phyloP scores from a whole-genome alignment of 2,329 filamentous ascomycete species.

The Gyromitra esculenta region DNA sequence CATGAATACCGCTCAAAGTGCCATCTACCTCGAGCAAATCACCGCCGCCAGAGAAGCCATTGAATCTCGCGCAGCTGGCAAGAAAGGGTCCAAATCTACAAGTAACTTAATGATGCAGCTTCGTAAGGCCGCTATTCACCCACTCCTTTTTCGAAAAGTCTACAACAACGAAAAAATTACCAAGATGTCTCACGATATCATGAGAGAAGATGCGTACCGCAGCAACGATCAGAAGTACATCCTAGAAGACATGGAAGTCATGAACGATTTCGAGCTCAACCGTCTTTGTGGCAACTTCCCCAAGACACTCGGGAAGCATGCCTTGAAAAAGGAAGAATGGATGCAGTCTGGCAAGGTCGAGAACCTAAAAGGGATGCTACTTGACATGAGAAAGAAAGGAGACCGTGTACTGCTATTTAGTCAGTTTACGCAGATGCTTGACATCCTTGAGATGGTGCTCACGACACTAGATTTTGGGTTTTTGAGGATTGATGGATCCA shows the following conservation, averaged over 20 bases:
- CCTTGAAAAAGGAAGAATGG: constrained; percentile 71
- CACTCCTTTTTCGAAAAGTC: constrained; percentile 82
- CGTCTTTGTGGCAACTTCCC: constrained; percentile 68
- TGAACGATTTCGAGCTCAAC: constrained; percentile 72
- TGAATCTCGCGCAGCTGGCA: constrained; percentile 68
- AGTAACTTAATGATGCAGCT: constrained; percentile 85
- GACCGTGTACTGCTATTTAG: constrained; percentile 92
- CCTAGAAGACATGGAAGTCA: constrained; percentile 66
- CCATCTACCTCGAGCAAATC: constrained; percentile 77
- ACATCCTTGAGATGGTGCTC: constrained; percentile 86
- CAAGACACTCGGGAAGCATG: constrained; percentile 66
- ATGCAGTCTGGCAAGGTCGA: constrained; percentile 85
- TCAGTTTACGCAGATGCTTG: constrained; percentile 89
- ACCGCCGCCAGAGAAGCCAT: constrained; percentile 70
- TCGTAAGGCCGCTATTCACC: constrained; percentile 90
- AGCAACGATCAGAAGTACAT: constrained; percentile 66
- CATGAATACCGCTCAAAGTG: constrained; percentile 75
- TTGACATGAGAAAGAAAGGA: constrained; percentile 77
- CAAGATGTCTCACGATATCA: constrained; percentile 79
- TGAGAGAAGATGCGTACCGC: constrained; percentile 72
- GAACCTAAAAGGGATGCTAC: constrained; percentile 78
- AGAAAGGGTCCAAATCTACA: constrained; percentile 66
- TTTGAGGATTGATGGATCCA: constrained; percentile 86
- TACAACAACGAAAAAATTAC: constrained; percentile 79
- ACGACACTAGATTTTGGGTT: constrained; percentile 77